Percentiles rank a stretch among this genome's conserved stretches.
Evolutionary conservation across 2,329 filamentous ascomycete genomes (phyloP).

Genomic region (Penicillium crustosum): DNA sequence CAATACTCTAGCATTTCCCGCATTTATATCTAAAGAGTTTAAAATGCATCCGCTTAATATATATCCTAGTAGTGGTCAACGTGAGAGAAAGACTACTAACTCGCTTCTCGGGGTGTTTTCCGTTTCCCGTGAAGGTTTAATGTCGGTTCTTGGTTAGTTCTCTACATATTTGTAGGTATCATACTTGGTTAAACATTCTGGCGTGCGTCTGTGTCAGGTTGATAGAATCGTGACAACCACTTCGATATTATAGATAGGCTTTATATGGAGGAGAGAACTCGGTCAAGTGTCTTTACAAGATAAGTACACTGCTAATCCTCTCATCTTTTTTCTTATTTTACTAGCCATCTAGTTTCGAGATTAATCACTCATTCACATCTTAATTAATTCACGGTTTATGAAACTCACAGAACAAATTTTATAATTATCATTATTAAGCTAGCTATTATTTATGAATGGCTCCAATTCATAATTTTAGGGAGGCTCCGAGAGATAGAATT

Average conservation of each 20-base stretch:
- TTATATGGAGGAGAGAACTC: not conserved
- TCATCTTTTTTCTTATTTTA: not conserved
- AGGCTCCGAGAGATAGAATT: not conserved
- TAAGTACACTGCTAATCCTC: not conserved
- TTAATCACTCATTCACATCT: not conserved
- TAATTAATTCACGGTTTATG: not conserved
- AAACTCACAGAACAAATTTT: not conserved
- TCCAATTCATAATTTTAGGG: not conserved
- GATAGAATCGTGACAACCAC: not conserved
- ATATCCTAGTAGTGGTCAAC: not conserved
- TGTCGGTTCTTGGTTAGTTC: not conserved
- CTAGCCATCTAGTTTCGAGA: not conserved
- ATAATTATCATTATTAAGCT: not conserved
- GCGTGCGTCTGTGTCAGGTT: not conserved
- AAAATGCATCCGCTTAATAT: not conserved
- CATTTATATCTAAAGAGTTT: not conserved
- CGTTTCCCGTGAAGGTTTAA: not conserved
- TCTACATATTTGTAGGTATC: not conserved
- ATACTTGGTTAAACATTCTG: not conserved
- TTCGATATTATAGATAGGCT: not conserved
- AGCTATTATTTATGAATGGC: not conserved
- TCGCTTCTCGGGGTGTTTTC: not conserved
- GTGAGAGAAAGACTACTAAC: not conserved
- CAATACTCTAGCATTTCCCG: not conserved
- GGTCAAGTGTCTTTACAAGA: not conserved